Base-by-base conservation (phyloP, 2,329 filamentous ascomycete species). In the Penicillium sp. region DNA sequence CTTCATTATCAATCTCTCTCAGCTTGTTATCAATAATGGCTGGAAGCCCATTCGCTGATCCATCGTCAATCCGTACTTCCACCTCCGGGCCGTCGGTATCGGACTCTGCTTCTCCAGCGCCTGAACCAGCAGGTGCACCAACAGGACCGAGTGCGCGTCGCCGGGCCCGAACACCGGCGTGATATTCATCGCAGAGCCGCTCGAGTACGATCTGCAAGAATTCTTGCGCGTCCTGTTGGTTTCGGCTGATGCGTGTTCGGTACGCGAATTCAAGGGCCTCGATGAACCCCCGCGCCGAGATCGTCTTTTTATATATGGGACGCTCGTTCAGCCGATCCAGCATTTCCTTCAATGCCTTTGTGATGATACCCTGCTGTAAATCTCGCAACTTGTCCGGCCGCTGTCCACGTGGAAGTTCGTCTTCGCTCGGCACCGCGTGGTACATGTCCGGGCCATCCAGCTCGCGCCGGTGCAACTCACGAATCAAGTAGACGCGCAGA, bases 221-320 rank as follows among this genome's bases (percentile, higher is more conserved):
- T 72, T 99, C 94, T 69, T 99, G 94, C 10, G 94, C 94, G 77
- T 99, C 94, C 74, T 99, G 94, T 75, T 99, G 94, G 69, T 94
- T 91, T 50, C 93, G 83, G 70, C 90, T 97, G 65, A 99, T 96
- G 65, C 90, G 87, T 67, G 95, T 93, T 52, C 86, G 86, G 69
- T 97, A 99, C 0, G 93, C 92, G 26, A 81, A 79, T 76, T 99
- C 94, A 48, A 99, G 79, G 0, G 90, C 88, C 59, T 83, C 81
- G 39, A 99, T 89, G 69, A 99, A 97, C 1, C 83, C 83, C n/a
- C 86, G 83, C 3, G 93, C 92, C 14, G 90, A 92, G 51, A 97
- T 95, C 0, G 91, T 94, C 79, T 97, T 99, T 69, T 87, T 92
- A 73, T 92, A 90, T 63, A 97, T 90, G 1, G 94, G 93, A 48